Conservation (phyloP, 768 basidiomycete genomes). For the Leccinum variicolor region DNA sequence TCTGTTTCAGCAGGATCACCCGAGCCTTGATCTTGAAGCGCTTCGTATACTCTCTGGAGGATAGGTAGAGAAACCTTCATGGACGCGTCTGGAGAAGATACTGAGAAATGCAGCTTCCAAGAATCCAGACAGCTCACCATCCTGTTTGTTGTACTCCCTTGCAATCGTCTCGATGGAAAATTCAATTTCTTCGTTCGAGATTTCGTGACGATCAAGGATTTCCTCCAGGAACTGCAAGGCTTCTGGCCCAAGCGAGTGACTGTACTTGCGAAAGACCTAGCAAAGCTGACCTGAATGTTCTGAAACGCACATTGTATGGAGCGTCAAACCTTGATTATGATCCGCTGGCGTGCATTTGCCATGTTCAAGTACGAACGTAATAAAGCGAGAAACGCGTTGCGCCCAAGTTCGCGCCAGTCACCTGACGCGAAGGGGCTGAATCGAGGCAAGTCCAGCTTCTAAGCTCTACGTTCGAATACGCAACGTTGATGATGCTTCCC, state of each 20-base stretch:
- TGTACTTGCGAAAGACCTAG: slow-evolving; percentile 85
- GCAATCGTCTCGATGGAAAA: slow-evolving; percentile 76
- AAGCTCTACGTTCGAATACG: not conserved
- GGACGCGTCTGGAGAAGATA: slow-evolving; percentile 53
- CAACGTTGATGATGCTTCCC: slow-evolving; percentile 49
- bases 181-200: slow-evolving; percentile 66
- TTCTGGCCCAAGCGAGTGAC: slow-evolving; percentile 82
- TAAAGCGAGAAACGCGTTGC: not conserved
- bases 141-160: slow-evolving; percentile 86
- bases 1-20: slow-evolving; percentile 50
- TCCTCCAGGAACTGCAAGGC: slow-evolving; percentile 68
- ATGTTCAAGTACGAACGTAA: slow-evolving; percentile 20
- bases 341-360: slow-evolving; percentile 38
- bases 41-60: slow-evolving; percentile 69
- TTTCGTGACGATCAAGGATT: slow-evolving; percentile 68
- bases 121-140: slow-evolving; percentile 47
- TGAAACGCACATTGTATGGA: not conserved
- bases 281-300: not conserved
- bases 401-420: not conserved
- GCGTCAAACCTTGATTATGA: slow-evolving; percentile 41
- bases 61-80: slow-evolving; percentile 78
- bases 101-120: not conserved
- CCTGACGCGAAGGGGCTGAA: slow-evolving; percentile 6
- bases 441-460: slow-evolving; percentile 10
- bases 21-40: slow-evolving; percentile 62